phyloP scores from a whole-genome alignment of 148 eudicot genomes.

The Bassia scoparia region DNA sequence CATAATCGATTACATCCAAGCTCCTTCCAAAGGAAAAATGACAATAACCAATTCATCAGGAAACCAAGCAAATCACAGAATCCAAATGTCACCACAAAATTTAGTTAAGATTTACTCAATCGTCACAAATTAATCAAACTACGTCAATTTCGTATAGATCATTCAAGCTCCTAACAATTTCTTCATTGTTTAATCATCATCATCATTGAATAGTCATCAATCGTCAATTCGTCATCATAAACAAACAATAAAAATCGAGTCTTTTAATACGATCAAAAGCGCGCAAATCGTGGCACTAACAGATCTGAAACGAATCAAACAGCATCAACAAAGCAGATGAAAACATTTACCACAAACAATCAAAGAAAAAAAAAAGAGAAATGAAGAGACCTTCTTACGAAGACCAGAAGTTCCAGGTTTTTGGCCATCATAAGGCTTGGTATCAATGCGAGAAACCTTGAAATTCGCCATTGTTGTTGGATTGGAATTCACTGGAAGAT shows the following conservation, averaged over 20 bases:
- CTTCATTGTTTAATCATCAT: not conserved
- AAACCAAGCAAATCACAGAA: not conserved
- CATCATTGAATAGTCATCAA: too few species aligned
- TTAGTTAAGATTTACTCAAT: not conserved
- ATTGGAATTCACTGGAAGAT: slow-evolving; percentile 17
- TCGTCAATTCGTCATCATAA: not conserved
- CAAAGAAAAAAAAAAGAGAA: not conserved
- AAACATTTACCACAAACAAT: not conserved
- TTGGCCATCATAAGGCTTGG: slow-evolving; percentile 74
- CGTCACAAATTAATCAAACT: not conserved
- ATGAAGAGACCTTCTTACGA: slow-evolving; percentile 31
- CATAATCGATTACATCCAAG: not conserved
- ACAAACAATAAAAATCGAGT: not conserved
- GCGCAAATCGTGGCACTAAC: not conserved
- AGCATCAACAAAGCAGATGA: not conserved
- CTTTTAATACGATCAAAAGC: not conserved
- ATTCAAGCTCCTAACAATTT: not conserved
- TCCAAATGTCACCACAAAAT: not conserved
- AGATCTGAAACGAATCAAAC: slow-evolving; percentile 7
- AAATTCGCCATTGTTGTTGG: slow-evolving; percentile 52
- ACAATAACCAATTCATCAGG: too few species aligned
- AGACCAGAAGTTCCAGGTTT: slow-evolving; percentile 96
- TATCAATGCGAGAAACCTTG: slow-evolving; percentile 56
- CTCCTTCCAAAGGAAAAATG: not conserved
- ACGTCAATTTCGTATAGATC: not conserved